Conservation (phyloP, 2,329 filamentous ascomycete species). For the Thyridium curvatum region DNA sequence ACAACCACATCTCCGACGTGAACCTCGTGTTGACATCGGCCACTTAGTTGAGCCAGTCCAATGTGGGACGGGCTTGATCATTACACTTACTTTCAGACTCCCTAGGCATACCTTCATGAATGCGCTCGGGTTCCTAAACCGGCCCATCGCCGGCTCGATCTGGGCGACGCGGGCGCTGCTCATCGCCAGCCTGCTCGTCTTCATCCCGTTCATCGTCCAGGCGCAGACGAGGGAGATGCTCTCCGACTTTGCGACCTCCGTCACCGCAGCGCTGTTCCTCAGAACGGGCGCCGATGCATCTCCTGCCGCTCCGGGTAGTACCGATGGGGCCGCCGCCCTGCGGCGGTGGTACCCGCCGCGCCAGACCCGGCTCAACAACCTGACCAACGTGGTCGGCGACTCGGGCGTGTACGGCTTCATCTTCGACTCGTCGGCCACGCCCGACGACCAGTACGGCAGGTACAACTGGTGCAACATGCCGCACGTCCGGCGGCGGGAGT, state of each 20-base stretch:
- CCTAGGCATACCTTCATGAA: conserved; percentile 6
- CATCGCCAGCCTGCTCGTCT: conserved; percentile 1
- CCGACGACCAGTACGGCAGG: conserved; percentile 48
- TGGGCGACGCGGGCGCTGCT: conserved; percentile 5
- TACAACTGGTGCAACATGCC: conserved; percentile 91
- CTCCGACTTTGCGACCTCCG: too few species aligned
- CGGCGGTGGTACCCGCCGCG: conserved; percentile 18
- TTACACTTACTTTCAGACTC: too few species aligned
- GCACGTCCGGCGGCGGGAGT: conserved; percentile 64
- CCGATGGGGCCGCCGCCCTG: conserved; percentile 3
- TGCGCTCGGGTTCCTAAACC: conserved; percentile 3
- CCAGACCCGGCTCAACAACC: conserved; percentile 19
- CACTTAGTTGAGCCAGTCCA: too few species aligned
- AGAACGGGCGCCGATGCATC: conserved; percentile 1
- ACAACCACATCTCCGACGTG: too few species aligned
- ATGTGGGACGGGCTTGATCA: too few species aligned
- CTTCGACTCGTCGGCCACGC: conserved; percentile 59
- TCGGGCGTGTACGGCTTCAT: conserved; percentile 67
- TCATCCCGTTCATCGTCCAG: conserved; percentile 1
- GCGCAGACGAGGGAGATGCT: neutral
- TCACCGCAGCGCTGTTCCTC: neutral
- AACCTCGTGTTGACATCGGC: too few species aligned
- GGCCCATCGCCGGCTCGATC: conserved; percentile 1
- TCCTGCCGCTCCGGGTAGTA: neutral
- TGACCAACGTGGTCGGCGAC: conserved; percentile 12